Evolutionary conservation across 345 rosid species (phyloP).

Genomic region (Pistacia integerrima): DNA sequence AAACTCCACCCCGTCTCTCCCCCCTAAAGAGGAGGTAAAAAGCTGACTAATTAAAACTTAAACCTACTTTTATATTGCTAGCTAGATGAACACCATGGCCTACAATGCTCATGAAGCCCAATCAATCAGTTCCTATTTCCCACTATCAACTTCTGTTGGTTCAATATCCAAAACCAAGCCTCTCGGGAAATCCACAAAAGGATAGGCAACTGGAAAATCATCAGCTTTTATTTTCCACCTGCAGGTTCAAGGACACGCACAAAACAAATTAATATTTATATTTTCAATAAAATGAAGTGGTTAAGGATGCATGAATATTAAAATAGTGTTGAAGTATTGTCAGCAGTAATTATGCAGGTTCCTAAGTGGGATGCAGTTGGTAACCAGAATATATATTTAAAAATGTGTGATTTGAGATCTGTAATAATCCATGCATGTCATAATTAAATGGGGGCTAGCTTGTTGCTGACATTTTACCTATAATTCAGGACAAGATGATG

Average conservation of each 20-base stretch:
- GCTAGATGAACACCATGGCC: too few relatives aligned
- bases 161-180: constrained; percentile 70
- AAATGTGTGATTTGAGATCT: constrained; percentile 9
- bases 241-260: not conserved
- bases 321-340: not conserved
- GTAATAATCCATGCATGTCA: not conserved
- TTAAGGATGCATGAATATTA: not conserved
- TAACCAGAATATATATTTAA: not conserved
- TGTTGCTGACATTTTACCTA: constrained; percentile 43
- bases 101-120: too few relatives aligned
- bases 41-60: too few relatives aligned
- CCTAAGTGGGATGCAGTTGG: constrained; percentile 30
- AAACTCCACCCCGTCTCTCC: too few relatives aligned
- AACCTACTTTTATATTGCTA: too few relatives aligned
- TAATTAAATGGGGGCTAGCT: not conserved
- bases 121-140: too few relatives aligned
- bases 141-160: constrained; percentile 17
- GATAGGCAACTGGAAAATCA: constrained; percentile 76
- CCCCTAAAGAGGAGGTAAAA: too few relatives aligned
- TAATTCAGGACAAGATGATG: constrained; percentile 85
- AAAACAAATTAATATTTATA: too few relatives aligned
- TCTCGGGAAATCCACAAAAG: constrained; percentile 72
- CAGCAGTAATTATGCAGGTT: constrained; percentile 24
- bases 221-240: constrained; percentile 75
- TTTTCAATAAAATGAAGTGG: too few relatives aligned